Evolutionary conservation across 257 asterid species (phyloP).

Genomic region (Solanum ahanhuiri): DNA sequence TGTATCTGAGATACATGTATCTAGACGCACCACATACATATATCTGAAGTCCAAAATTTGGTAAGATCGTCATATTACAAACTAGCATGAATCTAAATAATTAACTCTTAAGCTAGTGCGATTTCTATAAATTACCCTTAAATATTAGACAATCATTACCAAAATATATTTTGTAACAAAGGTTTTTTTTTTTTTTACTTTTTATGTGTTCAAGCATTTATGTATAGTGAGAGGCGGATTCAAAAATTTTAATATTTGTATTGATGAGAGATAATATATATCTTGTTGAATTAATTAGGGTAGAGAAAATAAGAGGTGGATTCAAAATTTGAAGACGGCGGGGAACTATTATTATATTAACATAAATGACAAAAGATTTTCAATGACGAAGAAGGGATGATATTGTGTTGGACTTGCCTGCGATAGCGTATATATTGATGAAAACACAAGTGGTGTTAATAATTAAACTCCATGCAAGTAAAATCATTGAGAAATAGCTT

Average conservation of each 20-base stretch:
- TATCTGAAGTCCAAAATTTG: background rate
- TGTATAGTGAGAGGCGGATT: background rate
- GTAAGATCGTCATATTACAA: background rate
- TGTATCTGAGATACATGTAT: background rate
- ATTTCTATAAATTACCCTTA: too few species aligned
- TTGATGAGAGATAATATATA: background rate
- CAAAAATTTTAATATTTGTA: background rate
- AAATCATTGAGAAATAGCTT: background rate
- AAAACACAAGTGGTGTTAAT: too few species aligned
- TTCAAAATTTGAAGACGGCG: background rate
- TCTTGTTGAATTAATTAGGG: background rate
- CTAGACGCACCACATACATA: background rate
- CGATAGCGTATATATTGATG: background rate
- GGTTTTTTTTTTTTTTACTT: background rate
- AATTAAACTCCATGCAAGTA: background rate
- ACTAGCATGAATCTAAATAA: too few species aligned
- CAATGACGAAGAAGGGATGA: background rate
- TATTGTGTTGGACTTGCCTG: background rate
- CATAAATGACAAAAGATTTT: background rate
- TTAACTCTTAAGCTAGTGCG: background rate
- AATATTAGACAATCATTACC: background rate
- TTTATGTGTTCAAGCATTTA: background rate
- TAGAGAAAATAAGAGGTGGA: background rate
- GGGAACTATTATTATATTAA: background rate
- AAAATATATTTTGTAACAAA: background rate